phyloP scores from a whole-genome alignment of 352 stramenopile genomes.

The Saprolegnia parasitica region DNA sequence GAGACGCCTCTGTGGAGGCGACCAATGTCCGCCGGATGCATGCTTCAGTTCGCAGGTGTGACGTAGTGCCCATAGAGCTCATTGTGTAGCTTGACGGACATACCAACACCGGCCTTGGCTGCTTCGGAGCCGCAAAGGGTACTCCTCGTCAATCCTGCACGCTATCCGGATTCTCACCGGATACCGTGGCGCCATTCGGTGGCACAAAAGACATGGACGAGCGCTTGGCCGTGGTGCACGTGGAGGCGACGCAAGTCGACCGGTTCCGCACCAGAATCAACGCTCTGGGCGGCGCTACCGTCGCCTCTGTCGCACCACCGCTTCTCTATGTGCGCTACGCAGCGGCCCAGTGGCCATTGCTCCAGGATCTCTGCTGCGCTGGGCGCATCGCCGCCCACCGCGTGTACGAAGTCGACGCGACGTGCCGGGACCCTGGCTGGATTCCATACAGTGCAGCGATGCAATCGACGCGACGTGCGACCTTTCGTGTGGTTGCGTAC shows the following conservation, averaged over 20 bases:
- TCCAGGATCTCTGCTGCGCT: slow-evolving; percentile 25
- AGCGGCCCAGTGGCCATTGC: background rate
- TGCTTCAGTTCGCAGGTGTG: too few relatives aligned
- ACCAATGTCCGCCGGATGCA: too few relatives aligned
- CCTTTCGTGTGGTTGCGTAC: slow-evolving; percentile 39
- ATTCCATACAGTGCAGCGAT: slow-evolving; percentile 32
- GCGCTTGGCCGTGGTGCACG: slow-evolving; percentile 34
- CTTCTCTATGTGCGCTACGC: slow-evolving; percentile 34
- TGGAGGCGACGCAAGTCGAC: slow-evolving; percentile 34
- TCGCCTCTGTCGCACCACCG: slow-evolving; percentile 29
- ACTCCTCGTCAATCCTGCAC: too few relatives aligned
- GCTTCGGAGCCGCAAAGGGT: too few relatives aligned
- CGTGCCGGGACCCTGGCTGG: slow-evolving; percentile 43
- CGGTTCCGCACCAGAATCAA: slow-evolving; percentile 28
- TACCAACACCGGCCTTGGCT: too few relatives aligned
- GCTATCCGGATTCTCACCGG: too few relatives aligned
- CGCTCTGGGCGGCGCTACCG: background rate
- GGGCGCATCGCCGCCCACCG: slow-evolving; percentile 48
- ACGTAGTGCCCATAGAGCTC: too few relatives aligned
- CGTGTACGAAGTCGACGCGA: slow-evolving; percentile 45
- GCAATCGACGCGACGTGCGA: background rate
- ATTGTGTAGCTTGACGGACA: too few relatives aligned
- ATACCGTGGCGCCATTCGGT: too few relatives aligned
- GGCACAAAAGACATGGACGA: too few relatives aligned
- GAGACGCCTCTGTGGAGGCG: too few relatives aligned